A percentile compares a stretch with the other conserved stretches of the same genome.
These are phyloP conservation scores for Coemansia sp. DNA, from an alignment of 371 early-diverging fungal species.

Conservation along the genomic window DNA sequence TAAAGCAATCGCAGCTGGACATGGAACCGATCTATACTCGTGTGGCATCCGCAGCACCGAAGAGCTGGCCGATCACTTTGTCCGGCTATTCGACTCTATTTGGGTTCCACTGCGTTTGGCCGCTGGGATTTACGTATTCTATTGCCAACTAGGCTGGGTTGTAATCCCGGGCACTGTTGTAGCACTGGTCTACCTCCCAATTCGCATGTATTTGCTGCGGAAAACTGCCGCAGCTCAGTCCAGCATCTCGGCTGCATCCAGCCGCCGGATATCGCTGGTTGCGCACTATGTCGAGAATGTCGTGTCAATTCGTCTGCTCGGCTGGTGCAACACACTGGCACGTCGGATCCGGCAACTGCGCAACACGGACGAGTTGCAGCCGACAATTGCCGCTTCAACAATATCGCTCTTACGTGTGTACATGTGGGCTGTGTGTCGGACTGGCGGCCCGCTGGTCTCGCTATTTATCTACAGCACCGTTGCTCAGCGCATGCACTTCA, in stretches of 20 bases:
- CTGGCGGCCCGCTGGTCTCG: constrained; percentile 34
- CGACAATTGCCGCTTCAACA: background rate
- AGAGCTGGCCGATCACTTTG: constrained; percentile 15
- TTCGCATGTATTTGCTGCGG: constrained; percentile 17
- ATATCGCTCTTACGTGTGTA: constrained; percentile 3
- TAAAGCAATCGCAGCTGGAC: background rate
- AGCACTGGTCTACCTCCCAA: constrained; percentile 22
- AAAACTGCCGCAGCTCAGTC: background rate
- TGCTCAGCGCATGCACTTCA: background rate
- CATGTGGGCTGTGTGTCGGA: constrained; percentile 15
- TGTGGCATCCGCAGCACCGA: constrained; percentile 19
- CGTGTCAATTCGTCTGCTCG: constrained; percentile 31
- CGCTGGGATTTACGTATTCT: constrained; percentile 25
- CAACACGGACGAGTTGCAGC: constrained; percentile 4
- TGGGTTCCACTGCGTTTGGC: constrained; percentile 33
- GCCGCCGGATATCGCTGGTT: constrained; percentile 7
- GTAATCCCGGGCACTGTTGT: constrained; percentile 18
- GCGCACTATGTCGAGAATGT: constrained; percentile 23
- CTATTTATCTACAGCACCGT: constrained; percentile 26
- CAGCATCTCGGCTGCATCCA: background rate
- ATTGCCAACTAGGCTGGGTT: constrained; percentile 43
- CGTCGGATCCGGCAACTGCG: constrained; percentile 10
- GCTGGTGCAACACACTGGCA: constrained; percentile 16
- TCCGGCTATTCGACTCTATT: constrained; percentile 6
- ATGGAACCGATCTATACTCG: constrained; percentile 17